phyloP scores from a whole-genome alignment of 1,284 basidiomycete genomes.

The Apiotrichum laibachii region DNA sequence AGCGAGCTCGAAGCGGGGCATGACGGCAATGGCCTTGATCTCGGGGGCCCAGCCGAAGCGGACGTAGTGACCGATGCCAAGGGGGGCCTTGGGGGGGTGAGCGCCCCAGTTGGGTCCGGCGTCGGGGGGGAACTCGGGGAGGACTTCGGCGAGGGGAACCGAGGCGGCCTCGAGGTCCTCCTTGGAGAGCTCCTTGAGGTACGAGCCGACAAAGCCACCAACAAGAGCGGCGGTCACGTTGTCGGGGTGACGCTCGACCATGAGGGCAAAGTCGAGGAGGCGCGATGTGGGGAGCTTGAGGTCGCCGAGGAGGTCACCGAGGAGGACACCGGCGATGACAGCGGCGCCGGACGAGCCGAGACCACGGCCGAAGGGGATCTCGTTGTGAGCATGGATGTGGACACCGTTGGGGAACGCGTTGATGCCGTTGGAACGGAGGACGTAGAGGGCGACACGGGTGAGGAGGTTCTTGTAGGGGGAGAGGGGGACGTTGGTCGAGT shows the following conservation, averaged over 20 bases:
- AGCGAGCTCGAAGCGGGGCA: constrained; percentile 93
- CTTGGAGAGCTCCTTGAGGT: constrained; percentile 74
- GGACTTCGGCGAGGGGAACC: constrained; percentile 91
- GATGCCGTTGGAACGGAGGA: constrained; percentile 80
- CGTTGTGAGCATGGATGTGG: constrained; percentile 76
- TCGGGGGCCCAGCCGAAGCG: constrained; percentile 81
- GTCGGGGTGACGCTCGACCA: constrained; percentile 99
- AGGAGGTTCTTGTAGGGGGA: constrained; percentile 96
- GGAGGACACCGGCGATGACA: constrained; percentile 90
- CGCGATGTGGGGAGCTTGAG: constrained; percentile 69
- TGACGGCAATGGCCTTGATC: constrained; percentile 92
- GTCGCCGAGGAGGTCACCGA: constrained; percentile 78
- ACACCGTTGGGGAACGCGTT: constrained; percentile 70
- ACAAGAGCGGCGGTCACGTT: constrained; percentile 97
- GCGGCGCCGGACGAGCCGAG: constrained; percentile 97
- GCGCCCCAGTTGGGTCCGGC: constrained; percentile 87
- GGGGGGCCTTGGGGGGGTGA: constrained; percentile 81
- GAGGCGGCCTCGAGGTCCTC: constrained; percentile 75
- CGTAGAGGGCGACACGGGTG: constrained; percentile 96
- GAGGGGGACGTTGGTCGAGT: constrained; percentile 84
- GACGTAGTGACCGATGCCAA: constrained; percentile 91
- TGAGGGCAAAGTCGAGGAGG: constrained; percentile 91
- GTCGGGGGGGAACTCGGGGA: constrained; percentile 93
- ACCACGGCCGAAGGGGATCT: constrained; percentile 96
- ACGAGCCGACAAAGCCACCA: constrained; percentile 97